Base-by-base conservation (phyloP, 257 asterid genomes). In the Solanum pennellii region DNA sequence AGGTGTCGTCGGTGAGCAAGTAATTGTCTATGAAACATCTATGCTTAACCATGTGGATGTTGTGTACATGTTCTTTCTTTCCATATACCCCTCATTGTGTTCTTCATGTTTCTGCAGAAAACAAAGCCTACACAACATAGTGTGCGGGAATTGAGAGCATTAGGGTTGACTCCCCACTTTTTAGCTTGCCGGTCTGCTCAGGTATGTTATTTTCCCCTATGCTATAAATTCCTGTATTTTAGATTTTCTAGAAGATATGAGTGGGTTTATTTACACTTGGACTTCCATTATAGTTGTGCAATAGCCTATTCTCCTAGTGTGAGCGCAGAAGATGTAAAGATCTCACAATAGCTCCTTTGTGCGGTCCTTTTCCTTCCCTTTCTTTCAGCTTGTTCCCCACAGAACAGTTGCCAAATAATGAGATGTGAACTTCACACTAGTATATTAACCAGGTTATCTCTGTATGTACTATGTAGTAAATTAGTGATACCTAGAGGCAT, bases 1-100 rank as follows among this genome's bases (percentile, higher is more conserved):
- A 83, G 98, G 99, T 42, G 99, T 93, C 82, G 99, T 96, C 88
- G 99, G 99, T 41, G 99, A 97, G 92, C 99, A 97, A 92, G 99
- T 96, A 95, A 94, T 92, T 60, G 56, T 83, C 91, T 69, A 27
- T 73, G 21, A 23, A 47, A 76, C 60, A 41, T 76, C 12, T 49
- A 21, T 49, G 47, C 42, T 86, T 27, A 86, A 49, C 69, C 42
- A 29, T 82, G 2, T 87, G 37, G 87, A 83, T 88, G 52, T 88
- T 49, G 25, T 82, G 42, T 62, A 69, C 31, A 15, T 73, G 33
- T 84, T 86, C 52, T 39, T 49, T 47, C 66, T 86, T 86, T 71
- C 82, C 59, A 47, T 60, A 52, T 37, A 33, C n/a, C 69, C 18
- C 59, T 86, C 25, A 72, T 49, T 49, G 82, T 10, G 35, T 47